Evolutionary conservation across 495 filamentous ascomycete species (phyloP), one percentile per base, ranked within the genome.

Genomic region (Oidiodendron maius): DNA sequence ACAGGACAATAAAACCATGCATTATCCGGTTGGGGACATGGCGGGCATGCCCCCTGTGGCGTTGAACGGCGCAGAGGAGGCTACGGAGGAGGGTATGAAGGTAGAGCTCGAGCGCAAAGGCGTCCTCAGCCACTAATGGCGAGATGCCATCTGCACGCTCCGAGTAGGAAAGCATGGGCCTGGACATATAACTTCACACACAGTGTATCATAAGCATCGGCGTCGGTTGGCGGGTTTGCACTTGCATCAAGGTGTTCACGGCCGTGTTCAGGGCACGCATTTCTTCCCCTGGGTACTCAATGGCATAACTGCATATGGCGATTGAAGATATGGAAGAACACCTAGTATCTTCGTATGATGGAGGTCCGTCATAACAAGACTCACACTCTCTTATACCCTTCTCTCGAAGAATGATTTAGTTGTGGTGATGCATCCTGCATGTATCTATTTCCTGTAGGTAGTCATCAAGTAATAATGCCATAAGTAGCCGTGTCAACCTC

Each of bases 121-220:
- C 12, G 12, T 40, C 9, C 38, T 40, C 10, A 40, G 38, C 18
- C 38, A 40, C 17, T 40, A 40, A 22, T 3, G 38, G 17, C 11
- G 6, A 12, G 20, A 9, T 18, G 15, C 12, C 38, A 9, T 21
- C 20, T 9, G 38, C 18, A 5, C 5, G 4, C 4, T 40, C 16
- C 9, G 22, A 11, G 38, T 20, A 11, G 17, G n/a, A 18, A 12
- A 40, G 13, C 11, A 40, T 10, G 38, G 16, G 12, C 12, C 15
- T 10, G 22, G 17, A 4, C 15, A 20, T 20, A 22, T 5, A 30
- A 5, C 26, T 30, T 30, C 22, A 20, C 22, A 40, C 38, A 21
- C 16, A 8, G 15, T 40, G 38, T 40, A 40, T 18, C 12, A 40
- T 40, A 40, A 40, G 38, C 38, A 40, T 40, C 38, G 38, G 38